Evolutionary conservation across 108 stramenopile genomes (phyloP), one percentile per base, ranked within the genome.

Genomic region (Cylindrotheca fusiformis): DNA sequence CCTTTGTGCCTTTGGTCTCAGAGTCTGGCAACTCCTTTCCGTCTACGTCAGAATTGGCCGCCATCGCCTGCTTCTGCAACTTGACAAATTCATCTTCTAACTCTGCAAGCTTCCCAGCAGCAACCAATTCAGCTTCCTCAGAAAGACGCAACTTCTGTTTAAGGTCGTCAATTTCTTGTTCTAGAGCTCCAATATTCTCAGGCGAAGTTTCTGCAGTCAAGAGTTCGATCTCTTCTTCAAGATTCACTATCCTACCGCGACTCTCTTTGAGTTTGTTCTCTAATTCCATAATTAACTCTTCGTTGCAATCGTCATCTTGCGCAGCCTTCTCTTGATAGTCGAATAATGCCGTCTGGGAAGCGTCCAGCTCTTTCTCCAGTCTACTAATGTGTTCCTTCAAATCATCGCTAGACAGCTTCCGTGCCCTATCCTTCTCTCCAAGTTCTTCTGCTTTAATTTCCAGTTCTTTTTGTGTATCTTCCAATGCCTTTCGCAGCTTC

Each of bases 401-500:
- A 2, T 63, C 51, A n/a, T 4, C 14, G 22, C 46, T 49, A 27
- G 47, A 30, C 24, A 48, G 1, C 24, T 45, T n/a, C 47, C 22
- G 2, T 48, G 47, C 26, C 24, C 22, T 24, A 33, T 24, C 22
- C 26, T 23, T 33, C 26, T 76, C 72, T 48, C 82, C 77, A 26
- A 77, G 52, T 21, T 67, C 69, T 49, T 79, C 75, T 4, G 79
- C 73, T 1, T 66, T 58, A 18, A 55, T 21, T 55, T 66, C 74
- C 70, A 78, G 20, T 58, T 71, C 70, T 26, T 48, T 66, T 48
- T 68, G 60, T 2, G 72, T 52, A 2, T 85, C 81, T 25, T 76
- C 61, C 36, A 86, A 60, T 58, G 79, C 47, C 33, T 72, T 67
- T 29, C 78, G 69, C 44, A 86, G 49, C n/a, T 58, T 33, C 28